Evolutionary conservation across 352 stramenopile genomes (phyloP).

Genomic region (Globisporangium polare): DNA sequence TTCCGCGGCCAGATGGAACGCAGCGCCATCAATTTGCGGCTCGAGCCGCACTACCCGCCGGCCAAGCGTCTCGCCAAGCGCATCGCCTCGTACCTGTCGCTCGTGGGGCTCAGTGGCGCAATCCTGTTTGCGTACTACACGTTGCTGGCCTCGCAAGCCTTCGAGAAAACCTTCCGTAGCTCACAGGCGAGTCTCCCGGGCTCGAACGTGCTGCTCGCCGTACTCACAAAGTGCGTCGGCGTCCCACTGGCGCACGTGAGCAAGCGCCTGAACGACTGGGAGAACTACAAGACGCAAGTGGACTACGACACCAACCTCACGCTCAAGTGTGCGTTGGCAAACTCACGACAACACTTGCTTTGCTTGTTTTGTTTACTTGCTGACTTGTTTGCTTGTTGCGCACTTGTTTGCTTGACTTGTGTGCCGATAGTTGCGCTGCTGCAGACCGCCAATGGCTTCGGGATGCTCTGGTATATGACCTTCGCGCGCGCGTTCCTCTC

Average conservation of each 20-base stretch:
- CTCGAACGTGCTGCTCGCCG: constrained; percentile 31
- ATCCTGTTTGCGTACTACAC: constrained; percentile 28
- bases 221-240: constrained; percentile 34
- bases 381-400: not conserved
- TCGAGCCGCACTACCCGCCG: constrained; percentile 46
- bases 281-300: constrained; percentile 67
- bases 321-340: constrained; percentile 60
- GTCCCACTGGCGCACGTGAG: constrained; percentile 22
- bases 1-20: constrained; percentile 50
- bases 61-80: constrained; percentile 26
- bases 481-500: constrained; percentile 41
- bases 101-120: constrained; percentile 22
- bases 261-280: constrained; percentile 50
- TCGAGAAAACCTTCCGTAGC: constrained; percentile 16
- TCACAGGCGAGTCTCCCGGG: constrained; percentile 25
- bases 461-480: constrained; percentile 45
- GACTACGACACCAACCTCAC: constrained; percentile 70
- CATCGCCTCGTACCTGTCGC: constrained; percentile 20
- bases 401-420: not conserved
- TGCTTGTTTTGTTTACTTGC: not conserved
- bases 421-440: constrained; percentile 40
- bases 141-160: constrained; percentile 32
- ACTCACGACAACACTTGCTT: not conserved
- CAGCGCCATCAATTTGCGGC: constrained; percentile 47
- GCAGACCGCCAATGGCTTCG: constrained; percentile 62